These are phyloP conservation scores for Anthostomella pinea DNA, from an alignment of 2,329 filamentous ascomycete species.

Conservation along the genomic window DNA sequence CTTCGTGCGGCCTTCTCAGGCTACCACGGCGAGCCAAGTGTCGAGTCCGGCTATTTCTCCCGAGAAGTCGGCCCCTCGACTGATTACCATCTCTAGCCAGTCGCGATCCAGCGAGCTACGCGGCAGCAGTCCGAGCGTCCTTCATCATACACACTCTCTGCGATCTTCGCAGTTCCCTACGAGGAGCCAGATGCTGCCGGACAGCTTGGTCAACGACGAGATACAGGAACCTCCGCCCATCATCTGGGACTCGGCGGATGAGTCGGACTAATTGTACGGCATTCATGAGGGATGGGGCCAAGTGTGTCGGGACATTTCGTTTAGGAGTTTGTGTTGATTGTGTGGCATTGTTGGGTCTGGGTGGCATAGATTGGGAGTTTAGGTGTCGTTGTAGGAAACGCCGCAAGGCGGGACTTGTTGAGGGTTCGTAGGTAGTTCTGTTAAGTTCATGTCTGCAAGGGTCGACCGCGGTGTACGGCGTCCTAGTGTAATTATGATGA, in stretches of 20 bases:
- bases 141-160: slow-evolving; percentile 20
- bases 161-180: slow-evolving; percentile 48
- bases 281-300: too few relatives aligned
- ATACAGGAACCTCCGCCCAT: slow-evolving; percentile 37
- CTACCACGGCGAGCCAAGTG: slow-evolving; percentile 39
- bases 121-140: slow-evolving; percentile 18
- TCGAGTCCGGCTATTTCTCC: slow-evolving; percentile 34
- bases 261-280: slow-evolving; percentile 32
- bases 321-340: too few relatives aligned
- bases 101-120: slow-evolving; percentile 2
- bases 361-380: too few relatives aligned
- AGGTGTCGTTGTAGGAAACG: too few relatives aligned
- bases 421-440: too few relatives aligned
- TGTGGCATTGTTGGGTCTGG: too few relatives aligned
- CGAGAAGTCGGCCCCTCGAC: slow-evolving; percentile 24
- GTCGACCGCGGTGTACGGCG: too few relatives aligned
- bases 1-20: slow-evolving; percentile 40
- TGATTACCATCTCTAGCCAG: slow-evolving; percentile 17
- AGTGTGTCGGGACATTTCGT: not conserved
- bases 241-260: slow-evolving; percentile 44
- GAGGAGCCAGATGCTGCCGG: slow-evolving; percentile 52
- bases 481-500: too few relatives aligned
- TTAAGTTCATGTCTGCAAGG: too few relatives aligned
- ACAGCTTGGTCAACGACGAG: slow-evolving; percentile 41
- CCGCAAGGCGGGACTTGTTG: too few relatives aligned